Conservation (phyloP, 345 rosid genomes). For the Syzygium aqueum region DNA sequence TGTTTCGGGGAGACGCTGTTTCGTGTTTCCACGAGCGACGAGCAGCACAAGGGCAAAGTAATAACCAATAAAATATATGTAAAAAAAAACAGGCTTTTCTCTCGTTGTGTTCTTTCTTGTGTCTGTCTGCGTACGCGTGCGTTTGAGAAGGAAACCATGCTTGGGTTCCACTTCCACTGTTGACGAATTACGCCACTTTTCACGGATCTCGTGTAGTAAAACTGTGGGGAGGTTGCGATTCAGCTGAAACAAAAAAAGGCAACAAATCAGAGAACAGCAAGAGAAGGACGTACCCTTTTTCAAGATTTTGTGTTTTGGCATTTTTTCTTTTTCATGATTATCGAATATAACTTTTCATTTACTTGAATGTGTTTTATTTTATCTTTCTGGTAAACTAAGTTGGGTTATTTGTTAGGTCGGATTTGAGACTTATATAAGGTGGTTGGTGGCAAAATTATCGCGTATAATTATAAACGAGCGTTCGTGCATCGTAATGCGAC, state of each 20-base stretch:
- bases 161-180: not conserved
- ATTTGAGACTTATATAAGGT: not conserved
- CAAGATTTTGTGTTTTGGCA: not conserved
- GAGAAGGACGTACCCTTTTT: not conserved
- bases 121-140: not conserved
- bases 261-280: not conserved
- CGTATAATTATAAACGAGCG: accelerated
- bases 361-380: not conserved
- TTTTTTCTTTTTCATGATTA: not conserved
- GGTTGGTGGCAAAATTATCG: accelerated
- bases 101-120: not conserved
- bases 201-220: not conserved
- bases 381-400: not conserved
- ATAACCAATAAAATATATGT: not conserved
- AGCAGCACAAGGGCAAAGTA: not conserved
- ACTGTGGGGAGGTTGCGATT: not conserved
- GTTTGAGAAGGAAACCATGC: not conserved
- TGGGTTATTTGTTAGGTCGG: not conserved
- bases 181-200: not conserved
- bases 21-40: constrained; percentile 7
- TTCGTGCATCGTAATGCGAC: not conserved
- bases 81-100: not conserved
- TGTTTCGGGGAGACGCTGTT: not conserved
- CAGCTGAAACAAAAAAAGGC: not conserved
- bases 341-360: not conserved